Conservation (phyloP, 164 flowering plant species). For the Malania oleifera region DNA sequence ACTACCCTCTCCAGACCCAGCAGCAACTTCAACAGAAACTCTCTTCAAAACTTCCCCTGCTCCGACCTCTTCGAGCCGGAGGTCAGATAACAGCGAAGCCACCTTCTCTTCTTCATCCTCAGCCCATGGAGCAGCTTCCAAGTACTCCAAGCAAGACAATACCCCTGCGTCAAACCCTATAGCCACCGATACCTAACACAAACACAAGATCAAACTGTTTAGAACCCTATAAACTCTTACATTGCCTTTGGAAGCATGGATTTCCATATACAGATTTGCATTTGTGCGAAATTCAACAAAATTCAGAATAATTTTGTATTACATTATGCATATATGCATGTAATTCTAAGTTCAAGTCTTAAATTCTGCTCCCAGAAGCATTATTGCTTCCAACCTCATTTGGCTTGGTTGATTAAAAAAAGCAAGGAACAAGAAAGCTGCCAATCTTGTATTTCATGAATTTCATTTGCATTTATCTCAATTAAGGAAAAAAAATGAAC, state of each 20-base stretch:
- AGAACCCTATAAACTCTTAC: background rate
- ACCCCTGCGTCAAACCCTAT: conserved; percentile 92
- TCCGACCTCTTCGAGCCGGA: conserved; percentile 68
- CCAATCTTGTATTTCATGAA: too few relatives aligned
- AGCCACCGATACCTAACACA: conserved; percentile 75
- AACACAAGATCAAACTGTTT: background rate
- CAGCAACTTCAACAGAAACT: conserved; percentile 56
- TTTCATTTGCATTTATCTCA: too few relatives aligned
- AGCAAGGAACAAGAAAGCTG: too few relatives aligned
- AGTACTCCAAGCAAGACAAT: conserved; percentile 83
- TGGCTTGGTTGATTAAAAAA: background rate
- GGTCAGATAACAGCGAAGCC: conserved; percentile 66
- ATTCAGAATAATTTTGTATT: too few relatives aligned
- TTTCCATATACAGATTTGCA: too few relatives aligned
- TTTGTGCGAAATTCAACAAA: too few relatives aligned
- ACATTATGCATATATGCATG: too few relatives aligned
- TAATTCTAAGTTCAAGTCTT: too few relatives aligned
- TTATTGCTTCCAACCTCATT: too few relatives aligned
- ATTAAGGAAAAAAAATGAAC: background rate
- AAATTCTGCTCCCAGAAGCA: too few relatives aligned
- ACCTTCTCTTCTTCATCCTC: conserved; percentile 98
- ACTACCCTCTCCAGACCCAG: conserved; percentile 36
- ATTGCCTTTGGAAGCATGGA: background rate
- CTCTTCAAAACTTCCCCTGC: conserved; percentile 84
- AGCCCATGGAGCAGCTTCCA: conserved; percentile 98